A percentile compares a stretch with the other conserved stretches of the same genome.
These are phyloP conservation scores for Hypoxylon trugodes DNA, from an alignment of 495 filamentous ascomycete species.

Conservation along the genomic window DNA sequence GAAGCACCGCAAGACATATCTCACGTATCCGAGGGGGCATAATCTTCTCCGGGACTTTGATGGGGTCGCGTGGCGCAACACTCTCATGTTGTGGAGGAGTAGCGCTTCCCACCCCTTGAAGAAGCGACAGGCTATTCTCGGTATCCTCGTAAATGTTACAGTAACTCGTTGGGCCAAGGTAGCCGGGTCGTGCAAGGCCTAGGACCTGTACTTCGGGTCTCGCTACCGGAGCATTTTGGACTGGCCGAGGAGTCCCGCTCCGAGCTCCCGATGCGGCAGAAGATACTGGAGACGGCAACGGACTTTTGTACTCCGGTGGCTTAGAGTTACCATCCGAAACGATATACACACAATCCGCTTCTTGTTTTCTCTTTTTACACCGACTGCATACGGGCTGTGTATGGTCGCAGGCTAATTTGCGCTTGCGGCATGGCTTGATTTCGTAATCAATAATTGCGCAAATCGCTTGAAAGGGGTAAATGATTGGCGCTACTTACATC, in stretches of 20 bases:
- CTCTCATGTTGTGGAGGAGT: constrained; percentile 45
- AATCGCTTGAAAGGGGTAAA: background rate
- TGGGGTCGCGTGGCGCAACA: constrained; percentile 20
- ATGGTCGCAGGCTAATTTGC: constrained; percentile 48
- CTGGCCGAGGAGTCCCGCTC: background rate
- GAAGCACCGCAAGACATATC: constrained; percentile 55
- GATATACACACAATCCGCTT: constrained; percentile 39
- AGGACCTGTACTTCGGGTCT: constrained; percentile 48
- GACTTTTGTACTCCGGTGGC: constrained; percentile 13
- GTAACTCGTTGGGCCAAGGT: constrained; percentile 61
- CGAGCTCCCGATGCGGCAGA: background rate
- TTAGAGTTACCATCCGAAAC: constrained; percentile 13
- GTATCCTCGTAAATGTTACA: constrained; percentile 57
- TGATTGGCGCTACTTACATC: constrained; percentile 26
- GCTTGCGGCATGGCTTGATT: constrained; percentile 44
- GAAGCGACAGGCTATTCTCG: constrained; percentile 40
- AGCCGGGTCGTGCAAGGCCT: constrained; percentile 52
- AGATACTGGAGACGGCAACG: constrained; percentile 21
- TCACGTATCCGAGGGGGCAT: constrained; percentile 35
- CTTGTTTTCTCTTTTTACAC: constrained; percentile 40
- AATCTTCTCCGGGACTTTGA: background rate
- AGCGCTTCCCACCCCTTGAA: constrained; percentile 15
- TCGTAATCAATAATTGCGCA: constrained; percentile 7
- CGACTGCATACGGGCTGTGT: constrained; percentile 40
- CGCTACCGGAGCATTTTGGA: constrained; percentile 6